Evolutionary conservation across 1,139 yeast species (phyloP), one percentile per base, ranked within the genome.

Genomic region (Geotrichum macrosporum): DNA sequence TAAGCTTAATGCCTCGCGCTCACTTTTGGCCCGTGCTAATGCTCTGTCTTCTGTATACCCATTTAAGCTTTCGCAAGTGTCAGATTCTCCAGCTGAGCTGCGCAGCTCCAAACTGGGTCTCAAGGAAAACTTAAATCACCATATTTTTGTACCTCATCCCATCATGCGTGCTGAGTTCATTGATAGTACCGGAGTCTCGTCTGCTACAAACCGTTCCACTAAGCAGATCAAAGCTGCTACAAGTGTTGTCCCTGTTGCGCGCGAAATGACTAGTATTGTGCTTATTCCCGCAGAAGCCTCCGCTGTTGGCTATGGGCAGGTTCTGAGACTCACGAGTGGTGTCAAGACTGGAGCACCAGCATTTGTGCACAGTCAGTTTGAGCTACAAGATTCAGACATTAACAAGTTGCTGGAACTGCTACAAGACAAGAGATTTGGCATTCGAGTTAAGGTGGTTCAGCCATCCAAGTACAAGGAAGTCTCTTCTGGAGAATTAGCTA

Each of bases 1-100:
- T 61, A 86, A 82, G 62, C 72, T 89, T 59, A 81, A 78, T 62
- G 74, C 87, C 21, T 75, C 95, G 4, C 79, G 95, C 66, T 76
- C 75, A 53, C 73, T 89, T 49, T 72, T 89, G 56, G 74, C 80
- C 36, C 77, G 77, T 53, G 76, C 87, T 53, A 95, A 87, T 64
- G 78, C 77, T 55, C 66, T 72, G 37, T 77, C 81, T 59, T 85
- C 96, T 19, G 97, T 92, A 34, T 92, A 77, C 67, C 97, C 98
- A 49, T 87, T 92, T 74, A 89, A 88, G 68, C 73, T 89, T 54
- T 61, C 69, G 10, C 62, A 62, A 41, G 53, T 67, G 4, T 55
- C 61, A 18, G 57, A 52, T 34, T 50, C 50, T 32, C 50, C 52
- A 13, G 47, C 54, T 5, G 63, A 61, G 44, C 50, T 63, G 35